Evolutionary conservation across 148 eudicot genomes (phyloP).

Genomic region (Persicaria tinctoria): DNA sequence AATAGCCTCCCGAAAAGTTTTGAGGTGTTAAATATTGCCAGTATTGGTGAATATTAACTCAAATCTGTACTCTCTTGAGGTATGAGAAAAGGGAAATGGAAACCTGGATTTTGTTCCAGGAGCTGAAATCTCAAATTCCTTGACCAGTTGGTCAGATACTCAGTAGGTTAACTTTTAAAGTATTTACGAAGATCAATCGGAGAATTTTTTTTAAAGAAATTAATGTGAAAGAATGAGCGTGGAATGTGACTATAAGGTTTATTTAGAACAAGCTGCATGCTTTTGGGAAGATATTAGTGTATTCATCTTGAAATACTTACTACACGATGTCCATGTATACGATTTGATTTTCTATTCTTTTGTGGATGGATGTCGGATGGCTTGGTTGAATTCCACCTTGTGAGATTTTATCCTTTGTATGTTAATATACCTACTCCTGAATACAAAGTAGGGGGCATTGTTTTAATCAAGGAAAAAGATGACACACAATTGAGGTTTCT

Average conservation of each 20-base stretch:
- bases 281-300: not conserved
- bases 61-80: not conserved
- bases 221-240: not conserved
- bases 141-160: not conserved
- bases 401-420: not conserved
- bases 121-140: not conserved
- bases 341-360: not conserved
- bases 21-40: not conserved
- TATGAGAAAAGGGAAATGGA: not conserved
- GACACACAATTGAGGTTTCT: not conserved
- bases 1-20: not conserved
- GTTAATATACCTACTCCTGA: not conserved
- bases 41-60: not conserved
- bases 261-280: not conserved
- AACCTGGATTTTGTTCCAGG: not conserved
- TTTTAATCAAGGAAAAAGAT: not conserved
- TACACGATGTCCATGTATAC: not conserved
- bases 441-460: not conserved
- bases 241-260: not conserved
- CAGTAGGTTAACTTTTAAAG: not conserved
- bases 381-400: not conserved
- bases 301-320: not conserved
- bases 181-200: not conserved
- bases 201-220: not conserved
- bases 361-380: not conserved